Evolutionary conservation across 2,329 filamentous ascomycete genomes (phyloP), one percentile per base, ranked within the genome.

Genomic region (Cytospora mali): DNA sequence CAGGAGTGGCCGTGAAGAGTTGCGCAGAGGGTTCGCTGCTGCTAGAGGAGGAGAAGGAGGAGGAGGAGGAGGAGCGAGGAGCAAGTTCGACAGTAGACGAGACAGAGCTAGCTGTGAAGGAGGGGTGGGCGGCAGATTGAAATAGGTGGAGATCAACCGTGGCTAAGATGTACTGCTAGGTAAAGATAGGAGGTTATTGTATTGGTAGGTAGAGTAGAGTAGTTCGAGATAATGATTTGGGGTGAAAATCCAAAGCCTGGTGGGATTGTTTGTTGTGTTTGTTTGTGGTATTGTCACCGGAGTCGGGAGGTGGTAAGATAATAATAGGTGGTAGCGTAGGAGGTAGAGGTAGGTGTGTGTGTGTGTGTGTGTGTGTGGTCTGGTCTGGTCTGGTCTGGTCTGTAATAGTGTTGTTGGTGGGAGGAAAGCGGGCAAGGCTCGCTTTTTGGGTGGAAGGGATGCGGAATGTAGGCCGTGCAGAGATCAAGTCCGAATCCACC

Each of bases 1-100:
- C 58, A 58, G 58, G 23, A 52, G 49, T 57, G 58, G 66, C 59
- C 56, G 55, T 62, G 46, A 51, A 68, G 25, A 77, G 80, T 68
- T 55, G 25, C 51, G 51, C 52, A 51, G 27, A 50, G 25, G 28
- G 21, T 25, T 29, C 28, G 10, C 27, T 39, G 55, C 52, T 61
- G 59, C 53, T 50, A 35, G 35, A 49, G n/a, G 55, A 29, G 53
- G 27, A 23, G 42, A 35, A 21, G 18, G 51, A 54, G 52, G 28
- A n/a, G 21, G 48, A 35, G 10, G 29, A 42, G 35, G 25, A 56
- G 52, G 21, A 23, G 50, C 33, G 62, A 39, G 50, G 35, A 55
- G 42, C 33, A 50, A 50, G 33, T 21, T 48, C 61, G 56, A 54
- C 49, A 48, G 35, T 54, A 31, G 28, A 46, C 25, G 28, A 54